A percentile compares a stretch with the other conserved stretches of the same genome.
phyloP scores from a whole-genome alignment of 73 alveolate species.

The Effrenium voratum region DNA sequence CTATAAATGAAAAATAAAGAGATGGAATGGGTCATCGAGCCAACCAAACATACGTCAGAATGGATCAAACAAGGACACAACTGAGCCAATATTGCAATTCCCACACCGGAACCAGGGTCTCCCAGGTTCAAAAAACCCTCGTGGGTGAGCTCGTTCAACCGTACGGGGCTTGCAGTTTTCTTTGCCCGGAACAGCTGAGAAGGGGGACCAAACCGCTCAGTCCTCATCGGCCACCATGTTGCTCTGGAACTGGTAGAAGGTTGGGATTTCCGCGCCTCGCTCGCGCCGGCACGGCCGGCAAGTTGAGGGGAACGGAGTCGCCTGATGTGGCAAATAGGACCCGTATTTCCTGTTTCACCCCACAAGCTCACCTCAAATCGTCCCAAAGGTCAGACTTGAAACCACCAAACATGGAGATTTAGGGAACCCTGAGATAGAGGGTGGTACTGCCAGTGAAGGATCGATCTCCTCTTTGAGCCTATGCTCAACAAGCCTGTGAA shows the following conservation, averaged over 20 bases:
- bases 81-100: neutral
- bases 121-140: neutral
- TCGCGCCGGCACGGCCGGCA: neutral
- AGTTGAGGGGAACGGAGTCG: neutral
- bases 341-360: neutral
- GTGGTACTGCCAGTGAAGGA: too few species aligned
- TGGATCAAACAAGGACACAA: neutral
- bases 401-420: too few species aligned
- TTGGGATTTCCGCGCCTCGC: slow-evolving; percentile 81
- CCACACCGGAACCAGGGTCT: neutral
- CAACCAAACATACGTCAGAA: neutral
- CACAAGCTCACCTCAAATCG: neutral
- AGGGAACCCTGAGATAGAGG: too few species aligned
- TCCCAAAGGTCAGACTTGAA: neutral
- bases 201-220: neutral
- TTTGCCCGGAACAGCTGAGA: neutral
- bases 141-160: neutral
- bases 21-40: neutral
- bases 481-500: too few species aligned
- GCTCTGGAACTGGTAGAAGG: slow-evolving; percentile 87
- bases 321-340: neutral
- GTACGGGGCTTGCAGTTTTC: neutral
- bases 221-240: slow-evolving; percentile 91
- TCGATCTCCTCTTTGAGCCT: too few species aligned
- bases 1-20: neutral